These are phyloP conservation scores for Yamadazyma aaseri DNA, from an alignment of 1,139 yeast species.

Conservation along the genomic window DNA sequence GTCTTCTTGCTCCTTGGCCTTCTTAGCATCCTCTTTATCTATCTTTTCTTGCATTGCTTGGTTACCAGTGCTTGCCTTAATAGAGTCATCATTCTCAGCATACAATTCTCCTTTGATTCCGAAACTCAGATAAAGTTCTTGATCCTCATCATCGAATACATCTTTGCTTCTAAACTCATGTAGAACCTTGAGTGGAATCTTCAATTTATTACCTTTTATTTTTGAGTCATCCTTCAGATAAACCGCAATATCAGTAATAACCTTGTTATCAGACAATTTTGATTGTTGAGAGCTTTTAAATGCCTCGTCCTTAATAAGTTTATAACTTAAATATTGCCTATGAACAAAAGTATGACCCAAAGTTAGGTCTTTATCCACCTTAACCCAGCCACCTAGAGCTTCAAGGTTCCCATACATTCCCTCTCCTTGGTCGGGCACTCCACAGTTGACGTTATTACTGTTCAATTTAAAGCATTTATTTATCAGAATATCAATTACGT, in stretches of 20 bases:
- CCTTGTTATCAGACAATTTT: slow-evolving; percentile 14
- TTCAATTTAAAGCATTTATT: slow-evolving; percentile 30
- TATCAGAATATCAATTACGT: slow-evolving; percentile 36
- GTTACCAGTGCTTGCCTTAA: slow-evolving; percentile 22
- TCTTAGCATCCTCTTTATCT: slow-evolving; percentile 20
- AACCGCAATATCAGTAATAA: slow-evolving; percentile 41
- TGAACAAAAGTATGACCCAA: slow-evolving; percentile 35
- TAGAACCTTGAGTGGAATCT: slow-evolving; percentile 30
- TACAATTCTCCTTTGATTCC: slow-evolving; percentile 15
- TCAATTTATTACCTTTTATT: slow-evolving; percentile 31
- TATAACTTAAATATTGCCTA: slow-evolving; percentile 32
- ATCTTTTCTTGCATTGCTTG: slow-evolving; percentile 18
- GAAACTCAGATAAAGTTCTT: slow-evolving; percentile 17
- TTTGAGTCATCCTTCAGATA: slow-evolving; percentile 25
- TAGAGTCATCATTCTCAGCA: slow-evolving; percentile 13
- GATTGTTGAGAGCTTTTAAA: slow-evolving; percentile 16
- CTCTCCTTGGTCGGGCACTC: slow-evolving; percentile 24
- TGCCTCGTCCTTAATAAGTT: slow-evolving; percentile 26
- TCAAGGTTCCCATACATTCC: slow-evolving; percentile 34
- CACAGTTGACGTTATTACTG: slow-evolving; percentile 28
- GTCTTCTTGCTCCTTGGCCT: slow-evolving; percentile 17
- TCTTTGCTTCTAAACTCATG: slow-evolving; percentile 27
- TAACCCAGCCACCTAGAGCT: slow-evolving; percentile 34
- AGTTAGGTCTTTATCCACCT: slow-evolving; percentile 37
- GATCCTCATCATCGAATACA: slow-evolving; percentile 30